Evolutionary conservation across 495 filamentous ascomycete genomes (phyloP).

Genomic region (Cetradonia linearis): DNA sequence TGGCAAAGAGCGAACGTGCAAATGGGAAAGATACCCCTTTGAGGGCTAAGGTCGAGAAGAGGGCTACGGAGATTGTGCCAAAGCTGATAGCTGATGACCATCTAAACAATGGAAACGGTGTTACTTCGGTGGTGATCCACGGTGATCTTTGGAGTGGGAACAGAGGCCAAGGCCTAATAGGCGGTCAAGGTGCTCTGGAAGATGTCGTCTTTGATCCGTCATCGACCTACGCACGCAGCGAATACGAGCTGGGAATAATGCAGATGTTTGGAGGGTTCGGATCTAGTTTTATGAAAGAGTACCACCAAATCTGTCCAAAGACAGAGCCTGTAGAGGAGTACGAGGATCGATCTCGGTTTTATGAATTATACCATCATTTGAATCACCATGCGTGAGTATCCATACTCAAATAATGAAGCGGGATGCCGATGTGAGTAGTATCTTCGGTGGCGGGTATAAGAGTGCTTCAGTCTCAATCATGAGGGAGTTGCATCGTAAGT

Average conservation of each 20-base stretch:
- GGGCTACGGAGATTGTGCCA: constrained; percentile 54
- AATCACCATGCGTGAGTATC: constrained; percentile 59
- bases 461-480: constrained; percentile 65
- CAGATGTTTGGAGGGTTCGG: constrained; percentile 91
- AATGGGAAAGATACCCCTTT: constrained; percentile 58
- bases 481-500: constrained; percentile 58
- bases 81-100: constrained; percentile 56
- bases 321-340: constrained; percentile 76
- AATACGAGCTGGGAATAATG: constrained; percentile 92
- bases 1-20: constrained; percentile 42
- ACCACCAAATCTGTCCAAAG: constrained; percentile 63
- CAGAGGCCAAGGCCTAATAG: constrained; percentile 54
- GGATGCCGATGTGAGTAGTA: constrained; percentile 15
- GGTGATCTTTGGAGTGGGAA: constrained; percentile 92
- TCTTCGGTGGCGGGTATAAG: constrained; percentile 73
- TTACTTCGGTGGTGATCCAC: constrained; percentile 70
- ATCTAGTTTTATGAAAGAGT: constrained; percentile 63
- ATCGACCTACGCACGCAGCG: constrained; percentile 70
- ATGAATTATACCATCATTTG: constrained; percentile 86
- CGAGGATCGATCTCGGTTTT: constrained; percentile 67
- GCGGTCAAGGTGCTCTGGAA: constrained; percentile 43
- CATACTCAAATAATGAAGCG: too few species aligned
- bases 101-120: constrained; percentile 46
- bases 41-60: constrained; percentile 50
- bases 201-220: constrained; percentile 81